phyloP scores from a whole-genome alignment of 768 basidiomycete genomes.

The Cystofilobasidium ferigula region DNA sequence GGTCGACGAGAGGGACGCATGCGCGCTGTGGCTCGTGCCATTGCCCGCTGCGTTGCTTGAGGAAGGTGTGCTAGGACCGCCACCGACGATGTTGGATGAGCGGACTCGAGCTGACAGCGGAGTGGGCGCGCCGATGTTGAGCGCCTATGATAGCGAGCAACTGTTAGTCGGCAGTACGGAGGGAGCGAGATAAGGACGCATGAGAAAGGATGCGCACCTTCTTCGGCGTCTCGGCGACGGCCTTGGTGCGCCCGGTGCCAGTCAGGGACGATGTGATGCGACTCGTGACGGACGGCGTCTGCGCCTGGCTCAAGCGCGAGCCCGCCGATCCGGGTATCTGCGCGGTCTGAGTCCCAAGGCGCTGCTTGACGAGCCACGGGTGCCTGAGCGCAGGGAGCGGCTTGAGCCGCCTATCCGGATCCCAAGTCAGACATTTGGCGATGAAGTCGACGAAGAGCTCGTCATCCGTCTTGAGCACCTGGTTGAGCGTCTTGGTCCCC shows the following conservation, averaged over 20 bases:
- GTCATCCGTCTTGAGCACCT: slow-evolving; percentile 83
- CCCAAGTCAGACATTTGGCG: slow-evolving; percentile 93
- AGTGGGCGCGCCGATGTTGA: slow-evolving; percentile 65
- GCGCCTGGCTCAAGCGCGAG: background rate
- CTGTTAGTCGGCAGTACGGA: background rate
- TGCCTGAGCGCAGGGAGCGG: slow-evolving; percentile 86
- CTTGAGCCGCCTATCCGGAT: slow-evolving; percentile 89
- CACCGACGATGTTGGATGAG: slow-evolving; percentile 4
- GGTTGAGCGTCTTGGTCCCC: slow-evolving; percentile 75
- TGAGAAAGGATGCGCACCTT: slow-evolving; percentile 2
- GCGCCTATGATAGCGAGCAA: background rate
- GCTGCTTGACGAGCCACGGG: slow-evolving; percentile 55
- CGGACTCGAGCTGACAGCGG: slow-evolving; percentile 61
- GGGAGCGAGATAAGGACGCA: no score
- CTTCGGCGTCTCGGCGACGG: slow-evolving; percentile 18
- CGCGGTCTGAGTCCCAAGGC: background rate
- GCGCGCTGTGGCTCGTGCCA: background rate
- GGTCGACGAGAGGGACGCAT: slow-evolving; percentile 21
- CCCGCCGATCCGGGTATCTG: background rate
- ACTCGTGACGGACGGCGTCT: background rate
- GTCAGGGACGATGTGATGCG: slow-evolving; percentile 3
- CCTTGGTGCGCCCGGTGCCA: slow-evolving; percentile 6
- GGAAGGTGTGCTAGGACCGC: slow-evolving; percentile 13
- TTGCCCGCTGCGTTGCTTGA: background rate
- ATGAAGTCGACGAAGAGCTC: slow-evolving; percentile 95